Conservation (phyloP, 768 basidiomycete species). For the Trametes cingulata region DNA sequence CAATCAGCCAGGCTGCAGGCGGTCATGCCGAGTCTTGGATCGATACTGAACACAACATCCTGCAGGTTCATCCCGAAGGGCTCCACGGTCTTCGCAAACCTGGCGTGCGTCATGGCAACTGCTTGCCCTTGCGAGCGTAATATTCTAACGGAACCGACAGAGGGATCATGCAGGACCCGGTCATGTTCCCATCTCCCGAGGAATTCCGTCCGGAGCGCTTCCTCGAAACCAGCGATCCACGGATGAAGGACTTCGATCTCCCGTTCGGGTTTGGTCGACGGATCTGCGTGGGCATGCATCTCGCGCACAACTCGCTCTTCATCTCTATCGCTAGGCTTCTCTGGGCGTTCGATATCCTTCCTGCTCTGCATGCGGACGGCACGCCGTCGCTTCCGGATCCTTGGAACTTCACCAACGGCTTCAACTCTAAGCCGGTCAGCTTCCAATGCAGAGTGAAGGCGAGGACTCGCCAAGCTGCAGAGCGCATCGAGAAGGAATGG, state of each 20-base stretch:
- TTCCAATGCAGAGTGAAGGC: constrained; percentile 15
- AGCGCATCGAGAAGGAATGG: constrained; percentile 14
- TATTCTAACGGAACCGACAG: constrained; percentile 8
- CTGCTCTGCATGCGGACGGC: constrained; percentile 8
- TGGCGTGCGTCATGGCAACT: constrained; percentile 18
- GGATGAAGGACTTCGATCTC: constrained; percentile 34
- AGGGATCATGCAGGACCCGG: constrained; percentile 33
- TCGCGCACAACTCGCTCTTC: constrained; percentile 28
- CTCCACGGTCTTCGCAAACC: constrained; percentile 28
- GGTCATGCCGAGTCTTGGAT: neutral
- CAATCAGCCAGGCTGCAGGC: neutral
- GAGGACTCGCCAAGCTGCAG: neutral
- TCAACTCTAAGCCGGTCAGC: constrained; percentile 23
- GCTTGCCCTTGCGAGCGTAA: neutral
- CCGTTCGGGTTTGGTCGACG: constrained; percentile 76
- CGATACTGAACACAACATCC: neutral
- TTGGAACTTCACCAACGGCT: constrained; percentile 21
- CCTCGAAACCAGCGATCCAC: constrained; percentile 22
- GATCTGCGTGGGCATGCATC: constrained; percentile 33
- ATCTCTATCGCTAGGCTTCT: constrained; percentile 25
- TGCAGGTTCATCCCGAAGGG: constrained; percentile 35
- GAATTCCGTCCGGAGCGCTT: constrained; percentile 23
- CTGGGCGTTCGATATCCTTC: constrained; percentile 26
- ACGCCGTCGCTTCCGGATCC: constrained; percentile 29
- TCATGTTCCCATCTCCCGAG: constrained; percentile 30